A percentile compares a stretch with the other conserved stretches of the same genome.
These are phyloP conservation scores for Vigna hirtella DNA, from an alignment of 306 rosid species.

Conservation along the genomic window DNA sequence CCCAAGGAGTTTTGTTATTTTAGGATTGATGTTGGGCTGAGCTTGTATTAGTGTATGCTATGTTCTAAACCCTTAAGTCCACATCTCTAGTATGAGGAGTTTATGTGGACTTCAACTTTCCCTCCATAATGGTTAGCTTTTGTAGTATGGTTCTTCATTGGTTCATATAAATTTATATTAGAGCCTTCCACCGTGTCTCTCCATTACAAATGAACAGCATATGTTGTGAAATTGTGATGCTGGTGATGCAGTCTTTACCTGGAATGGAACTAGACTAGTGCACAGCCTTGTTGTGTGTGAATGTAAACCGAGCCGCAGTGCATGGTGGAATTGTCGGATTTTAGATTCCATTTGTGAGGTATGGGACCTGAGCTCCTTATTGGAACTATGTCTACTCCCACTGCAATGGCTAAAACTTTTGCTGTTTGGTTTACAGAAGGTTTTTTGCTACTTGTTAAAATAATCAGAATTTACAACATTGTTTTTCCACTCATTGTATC, in stretches of 20 bases:
- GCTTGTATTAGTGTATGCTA: conserved; percentile 6
- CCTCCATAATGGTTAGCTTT: no score
- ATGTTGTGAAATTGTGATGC: neutral
- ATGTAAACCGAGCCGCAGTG: neutral
- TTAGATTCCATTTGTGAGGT: neutral
- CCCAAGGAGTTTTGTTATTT: conserved; percentile 9
- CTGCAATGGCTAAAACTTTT: no score
- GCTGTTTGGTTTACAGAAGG: neutral
- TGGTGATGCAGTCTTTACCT: neutral
- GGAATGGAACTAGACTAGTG: conserved; percentile 9
- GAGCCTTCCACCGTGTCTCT: conserved; percentile 2
- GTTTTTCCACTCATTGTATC: conserved; percentile 8
- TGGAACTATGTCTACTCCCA: neutral
- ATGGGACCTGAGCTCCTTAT: neutral
- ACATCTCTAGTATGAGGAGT: neutral
- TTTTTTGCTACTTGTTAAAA: conserved; percentile 5
- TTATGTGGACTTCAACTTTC: no score
- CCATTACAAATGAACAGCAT: neutral
- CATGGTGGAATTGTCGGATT: neutral
- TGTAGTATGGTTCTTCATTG: neutral
- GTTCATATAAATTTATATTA: conserved; percentile 6
- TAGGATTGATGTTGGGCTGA: conserved; percentile 15
- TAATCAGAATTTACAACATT: conserved; percentile 11
- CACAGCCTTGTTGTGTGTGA: neutral
- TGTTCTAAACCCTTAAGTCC: conserved; percentile 15